These are phyloP conservation scores for Peterozyma toletana DNA, from an alignment of 805 yeast species.

Conservation along the genomic window DNA sequence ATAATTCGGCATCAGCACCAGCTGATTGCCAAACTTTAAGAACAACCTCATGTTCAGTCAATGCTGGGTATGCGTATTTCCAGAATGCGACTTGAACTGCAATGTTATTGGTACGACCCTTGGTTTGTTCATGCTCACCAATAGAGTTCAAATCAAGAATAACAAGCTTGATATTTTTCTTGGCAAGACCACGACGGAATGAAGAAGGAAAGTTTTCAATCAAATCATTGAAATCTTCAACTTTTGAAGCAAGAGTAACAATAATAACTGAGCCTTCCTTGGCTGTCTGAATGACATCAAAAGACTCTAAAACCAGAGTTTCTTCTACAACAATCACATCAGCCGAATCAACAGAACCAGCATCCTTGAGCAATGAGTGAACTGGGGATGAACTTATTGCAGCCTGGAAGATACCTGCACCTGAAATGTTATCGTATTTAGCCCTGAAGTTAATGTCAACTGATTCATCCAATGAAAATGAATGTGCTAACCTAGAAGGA, in stretches of 20 bases:
- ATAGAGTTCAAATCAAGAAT: conserved; percentile 56
- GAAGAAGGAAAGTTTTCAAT: conserved; percentile 42
- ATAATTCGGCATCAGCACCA: conserved; percentile 74
- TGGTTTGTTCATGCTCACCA: conserved; percentile 63
- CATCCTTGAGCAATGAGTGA: conserved; percentile 15
- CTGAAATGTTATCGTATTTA: conserved; percentile 62
- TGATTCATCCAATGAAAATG: conserved; percentile 56
- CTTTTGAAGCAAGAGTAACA: conserved; percentile 30
- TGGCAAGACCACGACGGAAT: conserved; percentile 45
- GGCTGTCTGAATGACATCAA: conserved; percentile 58
- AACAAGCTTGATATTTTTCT: conserved; percentile 44
- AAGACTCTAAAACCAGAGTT: conserved; percentile 40
- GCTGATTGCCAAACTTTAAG: conserved; percentile 75
- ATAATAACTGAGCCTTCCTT: conserved; percentile 50
- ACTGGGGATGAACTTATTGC: conserved; percentile 38
- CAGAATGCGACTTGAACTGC: conserved; percentile 79
- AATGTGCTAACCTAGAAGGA: conserved; percentile 60
- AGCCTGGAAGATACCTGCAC: conserved; percentile 72
- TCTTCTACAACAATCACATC: conserved; percentile 62
- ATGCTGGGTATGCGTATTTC: conserved; percentile 57
- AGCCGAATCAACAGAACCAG: conserved; percentile 44
- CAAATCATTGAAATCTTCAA: conserved; percentile 36
- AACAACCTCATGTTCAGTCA: conserved; percentile 55
- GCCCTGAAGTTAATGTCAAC: conserved; percentile 49
- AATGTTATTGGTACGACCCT: conserved; percentile 68